A percentile compares a stretch with the other conserved stretches of the same genome.
These are phyloP conservation scores for Candida endomychidarum DNA, from an alignment of 805 yeast genomes.

Conservation along the genomic window DNA sequence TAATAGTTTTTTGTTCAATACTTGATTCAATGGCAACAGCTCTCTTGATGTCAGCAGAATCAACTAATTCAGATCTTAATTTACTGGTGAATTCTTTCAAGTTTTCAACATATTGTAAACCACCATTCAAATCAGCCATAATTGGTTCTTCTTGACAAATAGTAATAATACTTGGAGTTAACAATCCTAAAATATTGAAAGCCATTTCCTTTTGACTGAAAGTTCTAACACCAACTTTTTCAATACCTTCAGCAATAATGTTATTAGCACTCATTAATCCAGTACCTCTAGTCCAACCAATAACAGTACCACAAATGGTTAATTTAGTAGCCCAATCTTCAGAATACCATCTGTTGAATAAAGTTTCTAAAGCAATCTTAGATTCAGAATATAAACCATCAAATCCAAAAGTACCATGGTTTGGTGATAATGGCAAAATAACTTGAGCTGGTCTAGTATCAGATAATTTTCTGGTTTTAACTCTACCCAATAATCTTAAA, in stretches of 20 bases:
- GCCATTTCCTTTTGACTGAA: conserved; percentile 99
- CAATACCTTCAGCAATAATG: conserved; percentile 96
- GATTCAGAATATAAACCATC: conserved; percentile 99
- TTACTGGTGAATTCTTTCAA: conserved; percentile 82
- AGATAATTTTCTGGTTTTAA: conserved; percentile 77
- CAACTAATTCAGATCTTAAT: conserved; percentile 73
- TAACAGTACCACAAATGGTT: conserved; percentile 96
- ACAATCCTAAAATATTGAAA: conserved; percentile 90
- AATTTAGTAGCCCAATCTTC: conserved; percentile 95
- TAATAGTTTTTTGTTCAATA: conserved; percentile 78
- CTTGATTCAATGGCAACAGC: conserved; percentile 95
- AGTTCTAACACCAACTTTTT: conserved; percentile 92
- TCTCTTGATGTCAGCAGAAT: conserved; percentile 87
- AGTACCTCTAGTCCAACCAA: conserved; percentile 99
- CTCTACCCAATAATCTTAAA: conserved; percentile 86
- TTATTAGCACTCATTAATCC: conserved; percentile 98
- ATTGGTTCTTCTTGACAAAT: conserved; percentile 92
- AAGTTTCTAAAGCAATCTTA: conserved; percentile 89
- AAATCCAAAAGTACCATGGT: conserved; percentile 98
- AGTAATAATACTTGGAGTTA: conserved; percentile 81
- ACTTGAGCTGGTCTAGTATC: conserved; percentile 99
- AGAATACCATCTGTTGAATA: conserved; percentile 98
- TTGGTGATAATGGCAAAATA: conserved; percentile 94
- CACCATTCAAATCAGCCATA: conserved; percentile 98
- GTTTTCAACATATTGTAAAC: conserved; percentile 89